These are phyloP conservation scores for Davidsoniella neocaledoniae DNA, from an alignment of 2,329 filamentous ascomycete genomes.

Conservation along the genomic window DNA sequence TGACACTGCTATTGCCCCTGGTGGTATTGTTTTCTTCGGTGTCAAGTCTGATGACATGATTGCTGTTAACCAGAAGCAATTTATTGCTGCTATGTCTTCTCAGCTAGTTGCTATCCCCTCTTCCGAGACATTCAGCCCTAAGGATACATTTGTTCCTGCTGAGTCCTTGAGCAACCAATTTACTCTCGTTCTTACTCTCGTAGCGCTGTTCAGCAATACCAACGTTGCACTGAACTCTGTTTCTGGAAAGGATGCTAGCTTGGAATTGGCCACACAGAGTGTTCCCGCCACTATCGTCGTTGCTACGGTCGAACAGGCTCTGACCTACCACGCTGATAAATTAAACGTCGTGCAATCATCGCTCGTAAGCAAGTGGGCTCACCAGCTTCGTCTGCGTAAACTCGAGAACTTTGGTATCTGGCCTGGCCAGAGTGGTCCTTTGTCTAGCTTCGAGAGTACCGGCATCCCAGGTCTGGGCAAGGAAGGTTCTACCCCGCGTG, in stretches of 20 bases:
- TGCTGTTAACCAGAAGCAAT: slow-evolving; percentile 64
- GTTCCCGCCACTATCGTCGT: slow-evolving; percentile 71
- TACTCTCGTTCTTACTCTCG: slow-evolving; percentile 61
- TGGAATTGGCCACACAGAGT: slow-evolving; percentile 54
- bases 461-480: slow-evolving; percentile 42
- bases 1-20: slow-evolving; percentile 34
- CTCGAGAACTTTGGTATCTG: slow-evolving; percentile 57
- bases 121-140: slow-evolving; percentile 52
- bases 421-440: slow-evolving; percentile 36
- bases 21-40: slow-evolving; percentile 52
- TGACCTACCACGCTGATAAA: slow-evolving; percentile 8
- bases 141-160: slow-evolving; percentile 72
- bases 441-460: slow-evolving; percentile 28
- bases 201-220: slow-evolving; percentile 68
- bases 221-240: slow-evolving; percentile 83
- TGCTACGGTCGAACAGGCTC: slow-evolving; percentile 42
- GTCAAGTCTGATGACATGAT: slow-evolving; percentile 50
- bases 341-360: slow-evolving; percentile 22
- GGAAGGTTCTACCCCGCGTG: slow-evolving; percentile 49
- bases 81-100: slow-evolving; percentile 73
- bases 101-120: slow-evolving; percentile 62
- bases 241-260: slow-evolving; percentile 53
- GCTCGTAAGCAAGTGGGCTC: slow-evolving; percentile 50
- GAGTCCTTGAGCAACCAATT: slow-evolving; percentile 68
- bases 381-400: slow-evolving; percentile 53